Conservation (phyloP, 768 basidiomycete species). For the Calocybe cyanea region DNA sequence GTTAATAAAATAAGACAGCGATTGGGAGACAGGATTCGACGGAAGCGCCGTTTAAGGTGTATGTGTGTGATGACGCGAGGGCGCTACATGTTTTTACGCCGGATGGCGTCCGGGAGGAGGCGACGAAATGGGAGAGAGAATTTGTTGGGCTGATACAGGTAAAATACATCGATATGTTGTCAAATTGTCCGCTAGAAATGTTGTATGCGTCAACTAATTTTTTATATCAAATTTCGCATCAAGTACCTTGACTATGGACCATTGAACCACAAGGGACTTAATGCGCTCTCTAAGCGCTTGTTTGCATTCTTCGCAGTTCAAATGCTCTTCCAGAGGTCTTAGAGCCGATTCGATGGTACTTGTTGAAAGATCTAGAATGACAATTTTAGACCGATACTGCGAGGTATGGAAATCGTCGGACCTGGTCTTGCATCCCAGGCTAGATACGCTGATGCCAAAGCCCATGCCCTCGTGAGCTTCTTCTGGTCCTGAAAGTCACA, state of each 20-base stretch:
- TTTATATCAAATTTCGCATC: background rate
- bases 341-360: slow-evolving; percentile 70
- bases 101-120: background rate
- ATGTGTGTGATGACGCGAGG: background rate
- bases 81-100: background rate
- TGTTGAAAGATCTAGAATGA: slow-evolving; percentile 60
- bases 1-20: background rate
- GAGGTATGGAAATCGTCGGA: slow-evolving; percentile 27
- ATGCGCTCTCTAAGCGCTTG: slow-evolving; percentile 60
- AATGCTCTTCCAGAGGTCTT: slow-evolving; percentile 62
- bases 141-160: background rate
- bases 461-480: slow-evolving; percentile 77
- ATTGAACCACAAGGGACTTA: slow-evolving; percentile 64
- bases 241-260: slow-evolving; percentile 73
- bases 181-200: slow-evolving; percentile 51
- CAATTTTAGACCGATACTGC: slow-evolving; percentile 10
- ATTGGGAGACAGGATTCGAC: background rate
- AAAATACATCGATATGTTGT: slow-evolving; percentile 12
- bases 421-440: slow-evolving; percentile 83
- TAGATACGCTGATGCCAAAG: slow-evolving; percentile 76
- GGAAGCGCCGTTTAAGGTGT: no score
- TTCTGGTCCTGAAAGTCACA: slow-evolving; percentile 80
- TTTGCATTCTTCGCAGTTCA: slow-evolving; percentile 69
- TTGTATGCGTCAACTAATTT: no score
- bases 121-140: no score